phyloP scores from a whole-genome alignment of 805 yeast genomes.

The Metschnikowia shivogae region DNA sequence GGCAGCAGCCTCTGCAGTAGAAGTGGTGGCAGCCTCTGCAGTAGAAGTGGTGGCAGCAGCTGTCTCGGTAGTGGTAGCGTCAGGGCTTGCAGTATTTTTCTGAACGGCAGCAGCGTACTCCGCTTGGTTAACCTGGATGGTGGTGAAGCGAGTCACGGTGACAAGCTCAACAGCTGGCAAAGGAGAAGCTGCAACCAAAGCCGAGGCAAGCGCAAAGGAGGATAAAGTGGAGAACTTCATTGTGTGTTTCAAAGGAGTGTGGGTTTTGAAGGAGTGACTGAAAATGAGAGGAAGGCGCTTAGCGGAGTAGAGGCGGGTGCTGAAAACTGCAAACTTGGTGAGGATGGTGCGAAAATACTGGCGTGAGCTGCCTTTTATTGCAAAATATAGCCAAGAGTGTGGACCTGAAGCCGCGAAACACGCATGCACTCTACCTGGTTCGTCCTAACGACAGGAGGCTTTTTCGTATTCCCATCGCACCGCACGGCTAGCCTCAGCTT shows the following conservation, averaged over 20 bases:
- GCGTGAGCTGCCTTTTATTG: background rate
- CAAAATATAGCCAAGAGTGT: background rate
- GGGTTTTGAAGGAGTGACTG: background rate
- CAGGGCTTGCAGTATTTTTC: background rate
- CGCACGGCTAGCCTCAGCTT: too few species aligned
- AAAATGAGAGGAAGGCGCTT: constrained; percentile 5
- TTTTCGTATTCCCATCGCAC: background rate
- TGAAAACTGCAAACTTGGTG: background rate
- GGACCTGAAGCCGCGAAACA: constrained; percentile 2
- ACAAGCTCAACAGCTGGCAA: constrained; percentile 6
- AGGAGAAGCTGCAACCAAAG: constrained; percentile 12
- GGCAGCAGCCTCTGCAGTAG: background rate
- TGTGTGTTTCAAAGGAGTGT: background rate
- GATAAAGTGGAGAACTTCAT: constrained; percentile 12
- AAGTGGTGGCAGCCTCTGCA: background rate
- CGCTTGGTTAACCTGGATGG: constrained; percentile 7
- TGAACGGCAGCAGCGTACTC: constrained; percentile 1
- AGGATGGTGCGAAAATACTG: background rate
- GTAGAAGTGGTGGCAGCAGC: constrained; percentile 3
- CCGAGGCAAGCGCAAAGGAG: constrained; percentile 3
- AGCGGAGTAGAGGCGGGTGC: background rate
- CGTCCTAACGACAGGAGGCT: constrained; percentile 3
- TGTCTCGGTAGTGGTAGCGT: background rate
- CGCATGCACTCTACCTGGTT: background rate
- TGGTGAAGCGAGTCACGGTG: constrained; percentile 13